Evolutionary conservation across 139 green algal genomes (phyloP), one percentile per base, ranked within the genome.

Genomic region (Chlorella sp.): DNA sequence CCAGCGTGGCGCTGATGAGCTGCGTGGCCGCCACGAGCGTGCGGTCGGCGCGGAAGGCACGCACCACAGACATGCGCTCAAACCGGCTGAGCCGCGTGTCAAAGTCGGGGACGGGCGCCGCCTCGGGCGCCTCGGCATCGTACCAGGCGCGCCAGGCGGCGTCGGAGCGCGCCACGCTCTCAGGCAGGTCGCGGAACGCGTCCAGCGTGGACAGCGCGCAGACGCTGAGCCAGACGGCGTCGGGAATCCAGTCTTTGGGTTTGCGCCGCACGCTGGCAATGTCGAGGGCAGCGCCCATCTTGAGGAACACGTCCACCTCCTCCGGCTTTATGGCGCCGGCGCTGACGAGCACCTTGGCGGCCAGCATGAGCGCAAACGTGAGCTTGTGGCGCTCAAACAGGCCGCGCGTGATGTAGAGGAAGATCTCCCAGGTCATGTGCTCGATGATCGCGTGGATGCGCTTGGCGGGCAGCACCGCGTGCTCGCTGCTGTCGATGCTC

Each of bases 301-400:
- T 95, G 27, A 98, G 87, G 84, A 98, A 95, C 3, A 94, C 77
- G 68, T 95, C 90, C 59, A 97, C 74, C 66, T 95, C 93, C 31
- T 73, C 69, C 0, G 68, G 40, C 70, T 83, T 86, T 8, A 88
- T 62, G 50, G 71, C 42, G 46, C 69, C 77, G n/a, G 48, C 23
- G 43, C 56, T 62, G 27, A 73, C 74, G 41, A 61, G 53, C 5
- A 84, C 41, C 79, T 93, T 93, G 81, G 90, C 94, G 66, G 95
- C 90, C 53, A 98, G 87, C 91, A 98, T 97, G 38, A 98, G 89
- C 36, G 92, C 90, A 78, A 98, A 98, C 74, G 95, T 91, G 53
- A 96, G 74, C 88, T 97, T 98, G 90, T 98, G 91, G n/a, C 89
- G 85, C 88, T 98, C 94, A 87, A 98, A 98, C 64, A 98, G 88